Base-by-base conservation (phyloP, 768 basidiomycete genomes). In the Omphalotus guepiniiformis region DNA sequence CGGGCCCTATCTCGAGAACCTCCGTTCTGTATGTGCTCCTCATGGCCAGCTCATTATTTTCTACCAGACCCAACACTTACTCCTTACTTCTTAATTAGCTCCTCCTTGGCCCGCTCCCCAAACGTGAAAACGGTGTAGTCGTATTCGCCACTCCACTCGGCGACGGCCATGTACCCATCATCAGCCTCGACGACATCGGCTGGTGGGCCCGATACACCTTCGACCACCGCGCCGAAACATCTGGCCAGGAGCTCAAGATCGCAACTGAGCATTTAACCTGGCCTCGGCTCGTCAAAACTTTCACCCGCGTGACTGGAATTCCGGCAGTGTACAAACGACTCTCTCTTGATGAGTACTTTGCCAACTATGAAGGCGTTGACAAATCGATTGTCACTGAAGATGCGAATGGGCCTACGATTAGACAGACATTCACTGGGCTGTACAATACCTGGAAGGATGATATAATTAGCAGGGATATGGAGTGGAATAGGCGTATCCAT, bases 371-470 rank as follows among this genome's bases (percentile, higher is more conserved):
- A 19, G 58, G 58, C 18, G 58, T 57, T 13, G 58, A 68, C 23
- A 47, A 54, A n/a, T 63, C 63, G 5, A 55, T 69, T 27, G 68
- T 65, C 30, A 59, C 58, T n/a, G 58, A 61, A 40, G 62, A 60
- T 4, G 59, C 60, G n/a, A 61, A 64, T 39, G 63, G 61, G 3
- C 59, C 62, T 27, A 68, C 62, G 19, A 58, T 63, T 15, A 55
- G 56, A 32, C 56, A 73, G 59, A 75, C 71, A 55, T 76, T 75
- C 55, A 58, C 60, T 22, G 67, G 62, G 3, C 75, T 68, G 58
- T 78, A 70, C 71, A 61, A 61, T 11, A 45, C 66, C 41, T 77
- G 63, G 62, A 56, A 71, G 25, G 75, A 78, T 42, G 67, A 69
- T 51, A 54, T 75, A 27, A 56, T 77, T 32, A 63, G 58, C 52